Percentiles rank a stretch among this genome's conserved stretches.
phyloP scores from a whole-genome alignment of 768 basidiomycete species.

The Coprinopsis sp. region DNA sequence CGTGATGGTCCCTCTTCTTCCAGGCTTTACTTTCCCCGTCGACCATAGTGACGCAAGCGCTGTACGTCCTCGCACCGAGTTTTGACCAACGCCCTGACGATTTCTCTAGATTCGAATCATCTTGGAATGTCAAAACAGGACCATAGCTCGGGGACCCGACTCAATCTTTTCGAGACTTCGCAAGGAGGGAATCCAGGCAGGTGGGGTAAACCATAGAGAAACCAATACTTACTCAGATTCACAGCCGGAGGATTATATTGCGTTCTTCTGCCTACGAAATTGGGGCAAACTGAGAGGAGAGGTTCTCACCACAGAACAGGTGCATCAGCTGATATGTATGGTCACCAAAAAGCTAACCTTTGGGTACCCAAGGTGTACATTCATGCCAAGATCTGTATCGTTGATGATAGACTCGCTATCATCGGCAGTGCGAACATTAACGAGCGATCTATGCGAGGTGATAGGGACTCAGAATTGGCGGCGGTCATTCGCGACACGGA shows the following conservation, averaged over 20 bases:
- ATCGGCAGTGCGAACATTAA: constrained; percentile 98
- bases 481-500: constrained; percentile 94
- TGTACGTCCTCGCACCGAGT: constrained; percentile 39
- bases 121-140: constrained; percentile 89
- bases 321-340: constrained; percentile 20
- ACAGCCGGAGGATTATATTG: constrained; percentile 90
- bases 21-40: constrained; percentile 90
- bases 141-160: constrained; percentile 82
- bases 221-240: too few species aligned
- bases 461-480: constrained; percentile 94
- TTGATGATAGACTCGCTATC: constrained; percentile 91
- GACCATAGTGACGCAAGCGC: constrained; percentile 92
- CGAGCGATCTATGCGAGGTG: constrained; percentile 91
- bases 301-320: constrained; percentile 84
- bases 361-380: constrained; percentile 65
- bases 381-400: constrained; percentile 83
- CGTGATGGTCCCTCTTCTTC: constrained; percentile 85
- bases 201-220: constrained; percentile 3
- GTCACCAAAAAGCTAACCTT: not conserved
- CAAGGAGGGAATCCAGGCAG: constrained; percentile 84
- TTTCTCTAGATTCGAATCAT: constrained; percentile 78
- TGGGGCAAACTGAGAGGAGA: constrained; percentile 91
- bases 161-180: constrained; percentile 86
- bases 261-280: constrained; percentile 84
- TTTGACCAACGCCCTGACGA: not conserved